Evolutionary conservation across 1,284 basidiomycete genomes (phyloP).

Genomic region (Sphaerobolus stellatus): DNA sequence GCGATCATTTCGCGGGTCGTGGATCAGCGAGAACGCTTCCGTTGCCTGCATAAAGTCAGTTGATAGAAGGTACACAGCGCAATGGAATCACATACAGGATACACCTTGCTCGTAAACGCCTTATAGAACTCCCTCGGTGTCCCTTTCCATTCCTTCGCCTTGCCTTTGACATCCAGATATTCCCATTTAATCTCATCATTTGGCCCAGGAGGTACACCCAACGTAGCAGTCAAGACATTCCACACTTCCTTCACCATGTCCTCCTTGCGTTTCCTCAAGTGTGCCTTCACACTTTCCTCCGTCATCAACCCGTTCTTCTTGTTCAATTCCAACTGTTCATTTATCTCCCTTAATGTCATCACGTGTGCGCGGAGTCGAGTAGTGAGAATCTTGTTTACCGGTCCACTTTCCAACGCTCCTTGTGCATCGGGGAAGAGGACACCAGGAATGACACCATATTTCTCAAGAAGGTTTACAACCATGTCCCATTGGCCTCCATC

Average conservation of each 20-base stretch:
- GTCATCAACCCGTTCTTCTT: slow-evolving; percentile 45
- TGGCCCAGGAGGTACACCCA: slow-evolving; percentile 80
- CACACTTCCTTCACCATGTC: slow-evolving; percentile 84
- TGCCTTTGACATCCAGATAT: slow-evolving; percentile 80
- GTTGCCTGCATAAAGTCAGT: slow-evolving; percentile 39
- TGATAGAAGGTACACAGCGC: slow-evolving; percentile 15
- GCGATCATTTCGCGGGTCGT: slow-evolving; percentile 88
- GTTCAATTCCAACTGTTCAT: slow-evolving; percentile 52
- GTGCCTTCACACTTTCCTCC: slow-evolving; percentile 44
- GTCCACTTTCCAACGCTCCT: slow-evolving; percentile 73
- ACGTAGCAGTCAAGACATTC: slow-evolving; percentile 80
- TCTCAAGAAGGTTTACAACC: slow-evolving; percentile 83
- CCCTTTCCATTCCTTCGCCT: slow-evolving; percentile 69
- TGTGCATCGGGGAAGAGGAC: slow-evolving; percentile 82
- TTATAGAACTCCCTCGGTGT: slow-evolving; percentile 82
- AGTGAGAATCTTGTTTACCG: slow-evolving; percentile 80
- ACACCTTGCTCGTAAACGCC: slow-evolving; percentile 56
- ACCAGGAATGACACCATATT: slow-evolving; percentile 85
- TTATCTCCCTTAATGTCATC: slow-evolving; percentile 79
- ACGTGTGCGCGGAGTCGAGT: slow-evolving; percentile 90
- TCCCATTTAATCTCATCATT: slow-evolving; percentile 82
- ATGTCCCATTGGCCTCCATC: slow-evolving; percentile 98
- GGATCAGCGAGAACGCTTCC: slow-evolving; percentile 88
- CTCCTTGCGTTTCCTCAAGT: slow-evolving; percentile 78
- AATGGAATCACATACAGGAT: slow-evolving; percentile 44